These are phyloP conservation scores for Didymella sp. DNA, from an alignment of 2,329 filamentous ascomycete genomes.

Conservation along the genomic window DNA sequence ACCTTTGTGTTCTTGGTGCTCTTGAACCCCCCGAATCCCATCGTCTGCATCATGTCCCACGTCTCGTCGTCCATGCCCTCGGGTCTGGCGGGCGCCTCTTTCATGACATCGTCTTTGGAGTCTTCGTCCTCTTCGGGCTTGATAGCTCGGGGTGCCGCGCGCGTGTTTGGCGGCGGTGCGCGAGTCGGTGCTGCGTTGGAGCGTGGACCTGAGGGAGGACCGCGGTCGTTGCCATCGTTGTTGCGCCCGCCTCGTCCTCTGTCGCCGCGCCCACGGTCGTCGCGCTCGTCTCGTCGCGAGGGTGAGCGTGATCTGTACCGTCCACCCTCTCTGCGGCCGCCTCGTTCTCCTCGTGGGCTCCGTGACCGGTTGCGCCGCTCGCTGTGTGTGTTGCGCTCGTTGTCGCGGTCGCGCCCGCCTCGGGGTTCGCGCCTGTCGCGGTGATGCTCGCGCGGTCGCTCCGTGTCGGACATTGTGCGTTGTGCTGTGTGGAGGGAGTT, in stretches of 20 bases:
- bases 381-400: slow-evolving; percentile 28
- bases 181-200: no score
- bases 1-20: slow-evolving; percentile 90
- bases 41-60: slow-evolving; percentile 79
- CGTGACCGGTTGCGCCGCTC: slow-evolving; percentile 44
- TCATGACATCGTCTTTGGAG: slow-evolving; percentile 36
- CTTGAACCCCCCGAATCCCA: slow-evolving; percentile 89
- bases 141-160: background rate
- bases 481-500: background rate
- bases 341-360: slow-evolving; percentile 43
- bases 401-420: slow-evolving; percentile 27
- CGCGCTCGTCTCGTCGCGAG: slow-evolving; percentile 30
- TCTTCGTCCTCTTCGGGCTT: slow-evolving; percentile 27
- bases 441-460: slow-evolving; percentile 33
- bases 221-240: slow-evolving; percentile 29
- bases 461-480: slow-evolving; percentile 33
- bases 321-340: slow-evolving; percentile 28
- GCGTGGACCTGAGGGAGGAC: background rate
- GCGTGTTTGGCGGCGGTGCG: background rate
- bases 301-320: slow-evolving; percentile 43
- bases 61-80: slow-evolving; percentile 66
- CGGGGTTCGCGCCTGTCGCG: slow-evolving; percentile 34
- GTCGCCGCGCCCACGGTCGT: slow-evolving; percentile 25
- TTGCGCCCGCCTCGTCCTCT: slow-evolving; percentile 21
- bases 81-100: slow-evolving; percentile 36